Conservation (phyloP, 2,329 filamentous ascomycete genomes). For the Microcera coccophila region DNA sequence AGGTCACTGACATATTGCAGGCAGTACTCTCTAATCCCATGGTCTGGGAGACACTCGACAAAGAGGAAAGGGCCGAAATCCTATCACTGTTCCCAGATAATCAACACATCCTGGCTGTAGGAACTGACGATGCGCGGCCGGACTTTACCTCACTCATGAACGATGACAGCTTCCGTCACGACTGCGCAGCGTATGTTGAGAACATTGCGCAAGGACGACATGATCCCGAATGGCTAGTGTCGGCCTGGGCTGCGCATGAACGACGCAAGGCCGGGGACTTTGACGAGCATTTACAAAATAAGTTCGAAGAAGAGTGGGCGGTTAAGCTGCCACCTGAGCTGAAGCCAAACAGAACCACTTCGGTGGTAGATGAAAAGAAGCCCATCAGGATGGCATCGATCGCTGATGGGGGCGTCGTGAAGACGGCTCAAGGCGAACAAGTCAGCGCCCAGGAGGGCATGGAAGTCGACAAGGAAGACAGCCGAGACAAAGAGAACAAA, state of each 20-base stretch:
- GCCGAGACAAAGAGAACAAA: conserved; percentile 2
- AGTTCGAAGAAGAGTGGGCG: conserved; percentile 48
- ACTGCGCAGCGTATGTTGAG: conserved; percentile 44
- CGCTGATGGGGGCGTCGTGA: not conserved
- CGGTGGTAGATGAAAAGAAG: not conserved
- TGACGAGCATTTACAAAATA: conserved; percentile 42
- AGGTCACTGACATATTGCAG: conserved; percentile 19
- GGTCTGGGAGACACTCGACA: conserved; percentile 36
- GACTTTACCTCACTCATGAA: conserved; percentile 42
- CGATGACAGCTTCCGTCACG: conserved; percentile 46
- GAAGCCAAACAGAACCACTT: conserved; percentile 15
- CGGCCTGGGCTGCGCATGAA: conserved; percentile 50
- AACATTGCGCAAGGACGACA: conserved; percentile 47
- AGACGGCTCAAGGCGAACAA: not conserved
- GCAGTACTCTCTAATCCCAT: conserved; percentile 35
- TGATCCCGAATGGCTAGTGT: conserved; percentile 49
- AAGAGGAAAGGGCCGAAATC: conserved; percentile 34
- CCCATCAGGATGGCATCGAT: too few species aligned
- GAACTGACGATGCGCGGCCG: conserved; percentile 36
- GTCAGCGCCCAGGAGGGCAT: not conserved
- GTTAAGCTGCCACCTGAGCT: conserved; percentile 37
- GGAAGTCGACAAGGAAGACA: not conserved
- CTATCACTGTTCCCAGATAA: conserved; percentile 37
- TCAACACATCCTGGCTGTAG: conserved; percentile 36
- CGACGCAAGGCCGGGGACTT: conserved; percentile 48